Base-by-base conservation (phyloP, 2,329 filamentous ascomycete species). In the Incumbomyces lentus region DNA sequence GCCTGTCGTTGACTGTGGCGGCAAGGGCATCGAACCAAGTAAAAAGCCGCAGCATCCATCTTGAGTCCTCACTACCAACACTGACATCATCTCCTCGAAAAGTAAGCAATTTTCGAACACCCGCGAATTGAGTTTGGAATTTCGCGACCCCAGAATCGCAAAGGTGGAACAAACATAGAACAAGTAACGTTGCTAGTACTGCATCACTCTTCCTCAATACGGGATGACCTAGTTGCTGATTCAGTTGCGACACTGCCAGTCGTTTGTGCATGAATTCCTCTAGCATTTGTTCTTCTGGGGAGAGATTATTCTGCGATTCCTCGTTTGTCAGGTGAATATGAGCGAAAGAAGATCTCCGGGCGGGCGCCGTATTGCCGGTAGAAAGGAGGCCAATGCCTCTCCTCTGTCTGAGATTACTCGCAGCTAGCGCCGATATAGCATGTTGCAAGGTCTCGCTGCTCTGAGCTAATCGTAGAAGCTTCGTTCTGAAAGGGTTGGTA, bases 21-120 rank as follows among this genome's bases (percentile, higher is more conserved):
- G 87, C 88, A 68, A 95, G 86, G 46, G 89, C 86, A 63, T 95
- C 90, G 61, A 94, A 93, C 74, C 90, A 94, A 30, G 86, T 92
- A 60, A 95, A 95, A 56, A 95, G 80, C 35, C 86, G 81, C 58
- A 93, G 86, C 70, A 95, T 90, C 89, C 89, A 95, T 11, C 66
- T 68, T 26, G 81, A 79, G 42, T 79, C 69, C 11, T 71, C 71
- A 12, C 40, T 52, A 11, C 53, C 35, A 18, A 48, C 31, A 38
- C 77, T 64, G 59, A 79, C 58, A 61, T 74, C 66, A 61, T 78
- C 71, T 53, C 83, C 77, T 49, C 88, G 77, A 68, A 95, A 78
- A 3, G 81, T 78, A 10, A 95, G 75, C 29, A 96, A 79, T 69
- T 93, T 93, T 66, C 88, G 89, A 33, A 95, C 88, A 0, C 90